Conservation (phyloP, 768 basidiomycete genomes). For the Boletus rubroflammeus region DNA sequence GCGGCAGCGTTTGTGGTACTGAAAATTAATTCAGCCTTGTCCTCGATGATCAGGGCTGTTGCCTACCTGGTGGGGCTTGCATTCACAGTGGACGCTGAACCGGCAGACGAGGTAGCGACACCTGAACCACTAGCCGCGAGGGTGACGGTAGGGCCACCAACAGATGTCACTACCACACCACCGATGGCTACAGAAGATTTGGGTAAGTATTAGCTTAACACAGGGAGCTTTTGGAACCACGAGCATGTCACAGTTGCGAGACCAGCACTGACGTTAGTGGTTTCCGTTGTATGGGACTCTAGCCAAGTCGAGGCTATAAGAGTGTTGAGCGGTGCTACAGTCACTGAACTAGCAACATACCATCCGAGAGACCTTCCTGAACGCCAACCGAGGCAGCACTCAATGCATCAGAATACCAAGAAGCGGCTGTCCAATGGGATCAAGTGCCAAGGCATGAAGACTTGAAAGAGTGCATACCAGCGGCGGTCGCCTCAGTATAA, state of each 20-base stretch:
- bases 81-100: slow-evolving; percentile 50
- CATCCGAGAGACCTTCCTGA: slow-evolving; percentile 20
- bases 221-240: slow-evolving; percentile 1
- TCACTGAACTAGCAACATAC: neutral
- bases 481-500: slow-evolving; percentile 27
- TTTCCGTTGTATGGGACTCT: neutral
- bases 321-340: neutral
- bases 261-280: neutral
- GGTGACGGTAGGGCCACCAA: slow-evolving; percentile 57
- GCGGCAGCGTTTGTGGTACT: slow-evolving; percentile 18
- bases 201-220: neutral
- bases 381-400: slow-evolving; percentile 16
- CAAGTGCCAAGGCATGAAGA: neutral
- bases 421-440: slow-evolving; percentile 9
- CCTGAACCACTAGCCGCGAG: slow-evolving; percentile 44
- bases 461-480: slow-evolving; percentile 8
- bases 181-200: slow-evolving; percentile 41
- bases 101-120: slow-evolving; percentile 48
- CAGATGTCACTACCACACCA: slow-evolving; percentile 55
- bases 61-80: slow-evolving; percentile 15
- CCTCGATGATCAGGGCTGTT: neutral
- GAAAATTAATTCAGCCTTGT: neutral
- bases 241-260: slow-evolving; percentile 26
- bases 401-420: slow-evolving; percentile 12
- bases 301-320: slow-evolving; percentile 19